These are phyloP conservation scores for Dipodascus albidus DNA, from an alignment of 805 yeast genomes.

Conservation along the genomic window DNA sequence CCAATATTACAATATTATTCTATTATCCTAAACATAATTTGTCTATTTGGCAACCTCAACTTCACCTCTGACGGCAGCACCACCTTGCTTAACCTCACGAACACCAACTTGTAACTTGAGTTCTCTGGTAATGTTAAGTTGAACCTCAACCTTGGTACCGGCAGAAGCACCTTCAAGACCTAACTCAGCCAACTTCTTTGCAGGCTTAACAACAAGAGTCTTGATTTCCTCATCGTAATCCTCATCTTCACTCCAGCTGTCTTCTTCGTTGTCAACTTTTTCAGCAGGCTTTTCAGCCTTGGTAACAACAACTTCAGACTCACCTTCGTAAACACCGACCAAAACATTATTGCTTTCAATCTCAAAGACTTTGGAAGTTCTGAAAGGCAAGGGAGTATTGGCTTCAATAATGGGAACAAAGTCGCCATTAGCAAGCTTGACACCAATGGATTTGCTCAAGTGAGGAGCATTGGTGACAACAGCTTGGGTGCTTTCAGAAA, in stretches of 20 bases:
- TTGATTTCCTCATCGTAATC: slow-evolving; percentile 85
- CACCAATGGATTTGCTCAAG: slow-evolving; percentile 71
- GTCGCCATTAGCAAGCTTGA: slow-evolving; percentile 37
- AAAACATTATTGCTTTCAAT: slow-evolving; percentile 52
- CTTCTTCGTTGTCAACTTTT: slow-evolving; percentile 39
- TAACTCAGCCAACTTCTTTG: slow-evolving; percentile 65
- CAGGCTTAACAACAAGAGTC: slow-evolving; percentile 63
- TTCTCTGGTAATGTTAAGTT: slow-evolving; percentile 52
- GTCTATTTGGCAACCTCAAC: slow-evolving; percentile 1
- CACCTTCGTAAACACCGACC: slow-evolving; percentile 74
- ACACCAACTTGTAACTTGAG: slow-evolving; percentile 55
- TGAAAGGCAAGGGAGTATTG: slow-evolving; percentile 86
- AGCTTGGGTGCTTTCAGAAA: slow-evolving; percentile 74
- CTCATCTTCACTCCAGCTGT: slow-evolving; percentile 37
- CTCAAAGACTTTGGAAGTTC: slow-evolving; percentile 56
- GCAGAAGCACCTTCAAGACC: slow-evolving; percentile 59
- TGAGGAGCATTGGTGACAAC: slow-evolving; percentile 84
- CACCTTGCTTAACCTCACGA: slow-evolving; percentile 20
- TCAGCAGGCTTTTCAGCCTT: slow-evolving; percentile 46
- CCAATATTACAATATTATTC: background rate
- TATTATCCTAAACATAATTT: background rate
- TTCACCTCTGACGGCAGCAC: slow-evolving; percentile 18
- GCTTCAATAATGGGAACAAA: slow-evolving; percentile 65
- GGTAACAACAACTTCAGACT: slow-evolving; percentile 69
- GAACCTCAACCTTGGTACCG: slow-evolving; percentile 51